Conservation (phyloP, 2,329 filamentous ascomycete genomes). For the Fusarium denticulatum region DNA sequence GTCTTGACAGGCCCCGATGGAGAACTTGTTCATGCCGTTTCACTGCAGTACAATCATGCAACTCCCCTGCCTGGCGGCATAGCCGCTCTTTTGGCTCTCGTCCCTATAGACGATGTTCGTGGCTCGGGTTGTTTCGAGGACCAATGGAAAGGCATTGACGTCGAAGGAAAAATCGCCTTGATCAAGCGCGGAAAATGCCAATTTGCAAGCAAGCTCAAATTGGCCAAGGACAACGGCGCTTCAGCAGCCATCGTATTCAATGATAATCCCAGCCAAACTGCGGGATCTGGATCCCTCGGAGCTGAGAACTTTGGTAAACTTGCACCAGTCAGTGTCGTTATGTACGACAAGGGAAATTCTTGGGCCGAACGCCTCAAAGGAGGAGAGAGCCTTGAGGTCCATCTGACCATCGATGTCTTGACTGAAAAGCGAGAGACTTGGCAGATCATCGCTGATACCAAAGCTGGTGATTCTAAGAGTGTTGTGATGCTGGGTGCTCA, state of each 20-base stretch:
- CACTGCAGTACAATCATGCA: conserved; percentile 54
- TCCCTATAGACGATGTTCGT: conserved; percentile 47
- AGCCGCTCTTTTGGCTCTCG: conserved; percentile 46
- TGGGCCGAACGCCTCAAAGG: conserved; percentile 47
- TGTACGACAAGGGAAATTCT: conserved; percentile 45
- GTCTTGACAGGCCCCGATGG: conserved; percentile 7
- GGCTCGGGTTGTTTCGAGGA: conserved; percentile 50
- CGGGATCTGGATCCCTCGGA: conserved; percentile 62
- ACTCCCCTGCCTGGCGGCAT: conserved; percentile 47
- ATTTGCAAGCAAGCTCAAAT: conserved; percentile 52
- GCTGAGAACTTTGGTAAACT: conserved; percentile 49
- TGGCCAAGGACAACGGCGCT: conserved; percentile 50
- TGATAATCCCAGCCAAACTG: conserved; percentile 58
- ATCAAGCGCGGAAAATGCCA: conserved; percentile 55
- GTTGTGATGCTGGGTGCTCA: conserved; percentile 54
- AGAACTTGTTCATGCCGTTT: conserved; percentile 32
- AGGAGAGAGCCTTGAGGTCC: conserved; percentile 46
- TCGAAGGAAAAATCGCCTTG: conserved; percentile 53
- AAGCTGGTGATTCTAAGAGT: conserved; percentile 51
- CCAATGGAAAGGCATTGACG: conserved; percentile 53
- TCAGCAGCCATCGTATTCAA: conserved; percentile 67
- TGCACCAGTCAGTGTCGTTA: conserved; percentile 49
- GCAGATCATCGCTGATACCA: conserved; percentile 55
- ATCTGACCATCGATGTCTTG: conserved; percentile 49
- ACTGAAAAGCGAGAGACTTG: conserved; percentile 50